Base-by-base conservation (phyloP, 176 grass and related monocot genomes). In the Ampelocalamus luodianensis region DNA sequence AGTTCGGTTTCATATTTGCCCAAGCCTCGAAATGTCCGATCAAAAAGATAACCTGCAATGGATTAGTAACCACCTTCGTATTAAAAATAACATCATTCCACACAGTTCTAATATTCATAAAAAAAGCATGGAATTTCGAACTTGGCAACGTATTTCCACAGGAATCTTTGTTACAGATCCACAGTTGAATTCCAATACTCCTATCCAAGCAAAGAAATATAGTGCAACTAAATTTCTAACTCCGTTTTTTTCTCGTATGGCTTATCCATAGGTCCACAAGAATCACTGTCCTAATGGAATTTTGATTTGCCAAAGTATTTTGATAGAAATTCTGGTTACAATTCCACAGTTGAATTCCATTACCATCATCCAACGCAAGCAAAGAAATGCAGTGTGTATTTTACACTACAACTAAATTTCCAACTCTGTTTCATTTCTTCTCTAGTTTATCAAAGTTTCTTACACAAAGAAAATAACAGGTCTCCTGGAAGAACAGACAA, bases 101-200 rank as follows among this genome's bases (percentile, higher is more conserved):
- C 58, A 10, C 34, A 78, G 13, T 79, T 22, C 73, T 42, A 20
- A 60, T 71, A n/a, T 76, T 55, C 22, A 11, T 34, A 60, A 23
- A 5, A 54, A 44, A 4, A 3, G 12, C 12, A 0, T 56, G 13
- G 5, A 79, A 72, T 32, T 77, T 80, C 22, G 5, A 63, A 80
- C 0, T 34, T 80, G 5, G 37, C 4, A 77, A 78, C 34, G 45
- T 43, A 82, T 64, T 81, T 86, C 71, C 54, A 82, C 55, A 49
- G 22, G 59, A 66, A 65, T 72, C 45, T 20, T 56, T 40, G 10
- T 49, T 82, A 72, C 6, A 27, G 36, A 59, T 61, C 60, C 40
- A 60, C 1, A 38, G 50, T 61, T 61, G 23, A 26, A 61, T 61
- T 26, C 58, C 23, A 65, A 4, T 17, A 7, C 9, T 40, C 4